Conservation (phyloP, 2,329 filamentous ascomycete genomes). For the Torrubiella hemipterigena region DNA sequence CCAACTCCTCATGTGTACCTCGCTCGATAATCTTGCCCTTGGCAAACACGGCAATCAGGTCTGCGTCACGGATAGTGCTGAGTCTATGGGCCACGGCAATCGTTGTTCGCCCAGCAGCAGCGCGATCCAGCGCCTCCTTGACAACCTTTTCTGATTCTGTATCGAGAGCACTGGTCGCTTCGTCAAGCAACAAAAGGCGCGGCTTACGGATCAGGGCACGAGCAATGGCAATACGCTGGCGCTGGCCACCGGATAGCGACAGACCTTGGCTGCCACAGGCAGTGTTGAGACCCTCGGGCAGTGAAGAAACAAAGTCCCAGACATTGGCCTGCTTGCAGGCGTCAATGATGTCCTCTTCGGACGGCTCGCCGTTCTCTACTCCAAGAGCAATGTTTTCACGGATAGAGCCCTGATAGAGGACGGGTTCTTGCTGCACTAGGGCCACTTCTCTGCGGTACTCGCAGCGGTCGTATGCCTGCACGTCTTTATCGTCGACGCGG, state of each 20-base stretch:
- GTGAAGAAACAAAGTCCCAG: conserved; percentile 40
- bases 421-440: conserved; percentile 28
- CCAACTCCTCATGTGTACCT: conserved; percentile 49
- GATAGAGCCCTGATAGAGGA: conserved; percentile 37
- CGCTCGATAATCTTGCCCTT: conserved; percentile 36
- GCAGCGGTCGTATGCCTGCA: conserved; percentile 16
- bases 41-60: conserved; percentile 50
- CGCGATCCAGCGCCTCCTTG: conserved; percentile 45
- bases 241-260: conserved; percentile 60
- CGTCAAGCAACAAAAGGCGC: conserved; percentile 56
- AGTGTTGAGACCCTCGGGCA: conserved; percentile 50
- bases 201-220: conserved; percentile 57
- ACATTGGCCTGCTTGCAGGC: conserved; percentile 44
- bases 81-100: conserved; percentile 54
- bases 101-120: conserved; percentile 33
- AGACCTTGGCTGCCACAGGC: conserved; percentile 55
- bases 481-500: conserved; percentile 15
- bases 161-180: conserved; percentile 55
- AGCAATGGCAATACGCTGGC: conserved; percentile 63
- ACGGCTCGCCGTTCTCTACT: conserved; percentile 15
- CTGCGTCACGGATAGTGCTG: conserved; percentile 43
- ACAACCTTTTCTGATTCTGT: conserved; percentile 55
- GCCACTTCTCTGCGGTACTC: conserved; percentile 22
- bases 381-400: conserved; percentile 45
- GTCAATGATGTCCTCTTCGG: conserved; percentile 27